phyloP scores from a whole-genome alignment of 768 basidiomycete genomes.

The Boletellus ananas region DNA sequence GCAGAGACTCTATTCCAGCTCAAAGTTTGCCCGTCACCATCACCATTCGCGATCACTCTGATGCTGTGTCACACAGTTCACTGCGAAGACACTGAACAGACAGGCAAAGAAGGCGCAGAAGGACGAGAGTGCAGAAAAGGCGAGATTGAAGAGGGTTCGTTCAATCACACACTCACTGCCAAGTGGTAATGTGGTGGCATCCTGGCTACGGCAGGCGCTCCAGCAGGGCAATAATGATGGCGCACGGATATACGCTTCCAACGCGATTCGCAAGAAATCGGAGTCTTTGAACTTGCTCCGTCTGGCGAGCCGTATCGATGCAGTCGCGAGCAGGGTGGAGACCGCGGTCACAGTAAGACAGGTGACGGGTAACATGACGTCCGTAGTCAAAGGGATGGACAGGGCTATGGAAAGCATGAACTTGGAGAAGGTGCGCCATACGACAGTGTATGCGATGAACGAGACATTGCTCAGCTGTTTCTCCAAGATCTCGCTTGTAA shows the following conservation, averaged over 20 bases:
- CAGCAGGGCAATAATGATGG: constrained; percentile 97
- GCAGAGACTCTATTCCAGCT: constrained; percentile 98
- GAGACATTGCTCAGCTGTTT: neutral
- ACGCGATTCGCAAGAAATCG: constrained; percentile 97
- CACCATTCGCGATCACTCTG: constrained; percentile 11
- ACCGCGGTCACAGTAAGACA: constrained; percentile 98
- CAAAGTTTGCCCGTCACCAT: constrained; percentile 56
- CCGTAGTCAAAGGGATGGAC: constrained; percentile 97
- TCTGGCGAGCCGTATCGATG: constrained; percentile 89
- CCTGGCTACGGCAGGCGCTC: constrained; percentile 60
- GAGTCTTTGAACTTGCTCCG: constrained; percentile 90
- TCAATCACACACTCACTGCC: neutral
- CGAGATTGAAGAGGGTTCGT: constrained; percentile 86
- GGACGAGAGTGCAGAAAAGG: constrained; percentile 86
- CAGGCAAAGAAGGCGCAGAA: constrained; percentile 98
- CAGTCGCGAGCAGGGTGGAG: constrained; percentile 94
- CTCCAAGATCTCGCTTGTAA: constrained; percentile 87
- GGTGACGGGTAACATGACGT: constrained; percentile 95
- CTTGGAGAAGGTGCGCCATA: constrained; percentile 74
- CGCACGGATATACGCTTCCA: constrained; percentile 96
- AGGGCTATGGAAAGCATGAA: constrained; percentile 99
- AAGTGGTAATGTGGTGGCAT: neutral
- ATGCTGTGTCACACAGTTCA: constrained; percentile 61
- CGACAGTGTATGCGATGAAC: neutral
- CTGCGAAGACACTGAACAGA: constrained; percentile 89